These are phyloP conservation scores for Fusarium sp. DNA, from an alignment of 2,329 filamentous ascomycete genomes.

Conservation along the genomic window DNA sequence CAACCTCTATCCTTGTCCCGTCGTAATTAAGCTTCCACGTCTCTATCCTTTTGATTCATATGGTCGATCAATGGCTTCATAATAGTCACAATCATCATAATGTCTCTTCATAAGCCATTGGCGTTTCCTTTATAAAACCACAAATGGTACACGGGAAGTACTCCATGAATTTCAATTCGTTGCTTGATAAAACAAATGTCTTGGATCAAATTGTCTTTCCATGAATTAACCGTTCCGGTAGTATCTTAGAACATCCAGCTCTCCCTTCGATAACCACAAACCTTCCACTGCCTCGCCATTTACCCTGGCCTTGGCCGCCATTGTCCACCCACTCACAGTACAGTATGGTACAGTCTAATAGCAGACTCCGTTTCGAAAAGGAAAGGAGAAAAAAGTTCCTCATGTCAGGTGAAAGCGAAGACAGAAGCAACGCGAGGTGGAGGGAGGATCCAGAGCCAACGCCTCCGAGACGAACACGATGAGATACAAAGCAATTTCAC, in stretches of 20 bases:
- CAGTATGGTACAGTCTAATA: not conserved
- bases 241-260: not conserved
- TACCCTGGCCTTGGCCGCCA: slow-evolving; percentile 30
- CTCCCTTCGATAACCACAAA: slow-evolving; percentile 8
- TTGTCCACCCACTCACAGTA: not conserved
- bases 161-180: not conserved
- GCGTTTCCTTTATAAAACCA: too few relatives aligned
- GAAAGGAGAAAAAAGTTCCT: not conserved
- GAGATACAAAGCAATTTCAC: too few relatives aligned
- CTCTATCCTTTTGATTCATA: not conserved
- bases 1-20: not conserved
- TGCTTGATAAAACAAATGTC: not conserved
- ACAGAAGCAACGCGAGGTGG: too few relatives aligned
- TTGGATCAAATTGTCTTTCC: not conserved
- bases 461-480: too few relatives aligned
- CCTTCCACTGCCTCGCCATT: slow-evolving; percentile 4
- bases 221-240: not conserved
- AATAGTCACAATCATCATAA: not conserved
- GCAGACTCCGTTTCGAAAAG: slow-evolving; percentile 11
- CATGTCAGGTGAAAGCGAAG: too few relatives aligned
- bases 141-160: not conserved
- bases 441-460: too few relatives aligned
- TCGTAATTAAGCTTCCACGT: not conserved
- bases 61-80: not conserved
- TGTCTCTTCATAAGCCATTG: not conserved